These are phyloP conservation scores for Colletotrichum sp. DNA, from an alignment of 2,329 filamentous ascomycete genomes.

Conservation along the genomic window DNA sequence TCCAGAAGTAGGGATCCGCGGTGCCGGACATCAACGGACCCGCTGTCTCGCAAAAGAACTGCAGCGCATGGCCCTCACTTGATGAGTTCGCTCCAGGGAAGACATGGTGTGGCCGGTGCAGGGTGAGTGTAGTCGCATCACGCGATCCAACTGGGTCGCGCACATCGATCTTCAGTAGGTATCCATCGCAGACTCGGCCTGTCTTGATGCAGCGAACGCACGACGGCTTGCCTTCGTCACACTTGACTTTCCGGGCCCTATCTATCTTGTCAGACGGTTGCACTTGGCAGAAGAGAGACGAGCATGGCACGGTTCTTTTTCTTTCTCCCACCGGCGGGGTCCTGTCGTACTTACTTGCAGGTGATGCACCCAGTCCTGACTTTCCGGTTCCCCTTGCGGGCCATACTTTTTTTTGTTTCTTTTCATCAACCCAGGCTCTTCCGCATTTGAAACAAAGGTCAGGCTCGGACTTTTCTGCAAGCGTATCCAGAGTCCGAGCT, in stretches of 20 bases:
- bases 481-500: background rate
- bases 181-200: conserved; percentile 62
- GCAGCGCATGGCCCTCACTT: conserved; percentile 30
- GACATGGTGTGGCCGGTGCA: conserved; percentile 3
- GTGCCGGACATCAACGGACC: conserved; percentile 39
- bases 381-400: conserved; percentile 48
- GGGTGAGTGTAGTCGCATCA: conserved; percentile 20
- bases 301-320: background rate
- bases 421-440: background rate
- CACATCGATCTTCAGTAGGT: conserved; percentile 31
- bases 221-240: conserved; percentile 57
- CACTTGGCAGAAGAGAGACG: background rate
- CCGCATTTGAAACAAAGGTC: background rate
- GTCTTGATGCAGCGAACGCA: conserved; percentile 60
- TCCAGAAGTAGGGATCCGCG: conserved; percentile 51
- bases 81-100: conserved; percentile 13
- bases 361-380: conserved; percentile 57
- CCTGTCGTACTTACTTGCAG: conserved; percentile 49
- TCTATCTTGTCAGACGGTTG: background rate
- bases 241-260: conserved; percentile 62
- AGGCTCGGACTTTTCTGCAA: background rate
- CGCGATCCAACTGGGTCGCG: conserved; percentile 18
- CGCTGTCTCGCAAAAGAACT: conserved; percentile 38
- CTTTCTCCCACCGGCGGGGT: background rate
- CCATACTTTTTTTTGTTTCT: conserved; percentile 9